Percentiles rank a stretch among this genome's conserved stretches.
Evolutionary conservation across 1,284 basidiomycete genomes (phyloP).

Genomic region (Cryptococcus sp.): DNA sequence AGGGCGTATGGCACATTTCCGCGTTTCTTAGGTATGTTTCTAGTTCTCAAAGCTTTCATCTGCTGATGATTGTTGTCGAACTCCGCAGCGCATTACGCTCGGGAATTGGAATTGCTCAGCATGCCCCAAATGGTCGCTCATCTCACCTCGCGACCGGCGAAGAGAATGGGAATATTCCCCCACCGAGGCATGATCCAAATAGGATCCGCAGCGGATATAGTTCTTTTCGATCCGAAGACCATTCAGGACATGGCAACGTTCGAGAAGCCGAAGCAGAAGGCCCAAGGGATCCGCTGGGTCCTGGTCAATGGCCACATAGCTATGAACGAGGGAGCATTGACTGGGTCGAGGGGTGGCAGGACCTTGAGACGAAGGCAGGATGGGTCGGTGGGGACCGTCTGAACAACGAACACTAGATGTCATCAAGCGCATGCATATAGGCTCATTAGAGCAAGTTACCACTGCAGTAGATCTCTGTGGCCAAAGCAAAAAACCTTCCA

Average conservation of each 20-base stretch:
- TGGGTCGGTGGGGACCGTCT: constrained; percentile 33
- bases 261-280: constrained; percentile 30
- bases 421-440: too few relatives aligned
- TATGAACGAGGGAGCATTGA: constrained; percentile 37
- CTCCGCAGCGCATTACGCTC: constrained; percentile 36
- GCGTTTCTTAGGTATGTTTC: constrained; percentile 30
- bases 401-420: too few relatives aligned
- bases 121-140: constrained; percentile 46
- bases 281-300: constrained; percentile 41
- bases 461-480: too few relatives aligned
- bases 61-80: not conserved
- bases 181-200: constrained; percentile 36
- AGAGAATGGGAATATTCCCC: constrained; percentile 43
- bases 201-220: constrained; percentile 47
- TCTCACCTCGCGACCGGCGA: constrained; percentile 48
- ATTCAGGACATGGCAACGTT: constrained; percentile 42
- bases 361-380: constrained; percentile 53
- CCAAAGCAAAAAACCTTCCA: too few relatives aligned
- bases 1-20: constrained; percentile 46
- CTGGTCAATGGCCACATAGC: constrained; percentile 46
- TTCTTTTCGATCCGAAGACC: constrained; percentile 43
- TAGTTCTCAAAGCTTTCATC: too few relatives aligned
- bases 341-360: constrained; percentile 35
- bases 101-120: constrained; percentile 29
- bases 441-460: too few relatives aligned